Percentiles rank a stretch among this genome's conserved stretches.
phyloP scores from a whole-genome alignment of 208 protist species.

The Crithidia sp. region DNA sequence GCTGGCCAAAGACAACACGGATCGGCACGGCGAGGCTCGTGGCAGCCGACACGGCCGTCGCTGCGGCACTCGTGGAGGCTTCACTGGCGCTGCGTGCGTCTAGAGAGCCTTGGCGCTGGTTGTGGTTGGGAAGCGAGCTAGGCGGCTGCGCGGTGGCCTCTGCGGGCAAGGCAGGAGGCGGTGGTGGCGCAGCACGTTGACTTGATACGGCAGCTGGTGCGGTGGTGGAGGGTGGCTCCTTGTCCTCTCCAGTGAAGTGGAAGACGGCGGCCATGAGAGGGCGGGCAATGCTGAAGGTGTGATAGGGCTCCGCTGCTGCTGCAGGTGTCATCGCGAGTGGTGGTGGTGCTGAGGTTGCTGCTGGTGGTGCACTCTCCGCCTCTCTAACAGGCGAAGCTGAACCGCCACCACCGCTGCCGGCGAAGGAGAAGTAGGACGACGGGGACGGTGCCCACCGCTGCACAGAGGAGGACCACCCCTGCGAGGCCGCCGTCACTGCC shows the following conservation, averaged over 20 bases:
- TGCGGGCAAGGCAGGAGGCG: not conserved
- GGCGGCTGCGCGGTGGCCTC: not conserved
- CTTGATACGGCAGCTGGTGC: too few species aligned
- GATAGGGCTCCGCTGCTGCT: not conserved
- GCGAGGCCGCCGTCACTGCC: not conserved
- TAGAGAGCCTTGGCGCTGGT: not conserved
- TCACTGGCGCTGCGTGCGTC: slow-evolving; percentile 1
- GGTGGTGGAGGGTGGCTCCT: not conserved
- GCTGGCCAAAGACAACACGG: not conserved
- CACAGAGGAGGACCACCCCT: slow-evolving; percentile 15
- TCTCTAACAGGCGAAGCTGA: too few species aligned
- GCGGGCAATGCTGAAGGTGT: slow-evolving; percentile 7
- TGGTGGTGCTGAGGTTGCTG: too few species aligned
- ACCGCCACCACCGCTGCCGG: too few species aligned
- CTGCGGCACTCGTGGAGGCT: not conserved
- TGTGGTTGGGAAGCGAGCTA: not conserved
- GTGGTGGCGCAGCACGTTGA: not conserved
- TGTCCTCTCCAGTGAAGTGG: slow-evolving; percentile 1
- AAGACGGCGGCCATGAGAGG: slow-evolving; percentile 7
- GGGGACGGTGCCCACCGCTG: slow-evolving; percentile 13
- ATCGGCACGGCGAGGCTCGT: slow-evolving; percentile 3
- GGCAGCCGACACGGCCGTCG: not conserved
- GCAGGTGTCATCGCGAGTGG: not conserved
- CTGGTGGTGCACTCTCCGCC: too few species aligned
- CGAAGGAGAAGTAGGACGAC: not conserved